Base-by-base conservation (phyloP, 1,284 basidiomycete genomes). In the Puccinia coronata region DNA sequence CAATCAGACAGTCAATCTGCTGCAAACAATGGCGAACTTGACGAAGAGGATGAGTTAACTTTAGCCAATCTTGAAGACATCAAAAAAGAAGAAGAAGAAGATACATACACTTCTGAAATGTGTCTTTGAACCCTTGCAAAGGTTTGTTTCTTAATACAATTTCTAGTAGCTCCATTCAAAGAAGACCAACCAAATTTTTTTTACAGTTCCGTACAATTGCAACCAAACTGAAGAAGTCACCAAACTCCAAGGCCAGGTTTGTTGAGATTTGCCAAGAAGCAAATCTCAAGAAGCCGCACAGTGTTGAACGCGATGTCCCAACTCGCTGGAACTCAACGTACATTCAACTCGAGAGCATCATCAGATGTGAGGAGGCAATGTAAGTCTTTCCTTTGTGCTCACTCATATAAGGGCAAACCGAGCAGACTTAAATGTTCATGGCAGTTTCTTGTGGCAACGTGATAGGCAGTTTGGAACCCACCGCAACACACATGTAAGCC, bases 291-390 rank as follows among this genome's bases (percentile, higher is more conserved):
- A 69, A 25, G 39, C 36, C 65, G 8, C 65, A 69, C 25, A 69
- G n/a, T 18, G 47, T 69, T 18, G 18, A 69, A 34, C 41, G 39
- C 5, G 65, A 69, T 23, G 65, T 69, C 39, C 39, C 39, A 28
- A 43, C 65, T 43, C 39, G 65, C 20, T 69, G 65, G 65, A 69
- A 69, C 65, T 69, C 65, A 2, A 69, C 65, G 1, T 69, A 69
- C 65, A n/a, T 43, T 4, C 65, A 69, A 36, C 39, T 69, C 11
- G 11, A 8, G 39, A 69, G 65, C 65, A 49, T 69, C 12, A n/a
- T 69, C 43, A 14, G 31, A 69, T 69, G 65, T 18, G 23, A 69
- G 39, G n/a, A 69, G 2, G 65, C 65, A 6, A 41, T 69, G 65
- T 69, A 69, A 69, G 9, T 69, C 65, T 28, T n/a, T 25, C 2